Percentiles rank a stretch among this genome's conserved stretches.
These are phyloP conservation scores for Anthoceros angustus DNA, from an alignment of 225 moss, liverwort and hornwort genomes.

Conservation along the genomic window DNA sequence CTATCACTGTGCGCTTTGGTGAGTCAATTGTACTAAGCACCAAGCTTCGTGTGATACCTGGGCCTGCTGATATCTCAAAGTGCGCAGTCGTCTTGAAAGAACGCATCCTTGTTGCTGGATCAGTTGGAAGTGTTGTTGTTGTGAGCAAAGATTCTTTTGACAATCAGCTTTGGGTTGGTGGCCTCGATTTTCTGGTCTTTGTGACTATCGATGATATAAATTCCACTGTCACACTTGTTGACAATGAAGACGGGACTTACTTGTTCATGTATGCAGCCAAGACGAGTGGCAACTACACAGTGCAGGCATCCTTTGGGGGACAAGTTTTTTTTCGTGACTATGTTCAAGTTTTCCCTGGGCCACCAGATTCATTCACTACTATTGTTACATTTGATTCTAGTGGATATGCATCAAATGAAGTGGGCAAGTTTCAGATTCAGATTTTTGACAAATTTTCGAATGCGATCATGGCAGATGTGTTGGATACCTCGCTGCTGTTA, in stretches of 20 bases:
- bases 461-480: constrained; percentile 28
- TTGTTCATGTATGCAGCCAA: constrained; percentile 20
- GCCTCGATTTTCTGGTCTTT: constrained; percentile 18
- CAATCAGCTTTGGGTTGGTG: constrained; percentile 24
- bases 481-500: constrained; percentile 16
- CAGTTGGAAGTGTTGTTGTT: constrained; percentile 17
- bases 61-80: constrained; percentile 19
- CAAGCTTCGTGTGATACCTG: constrained; percentile 16
- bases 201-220: constrained; percentile 18
- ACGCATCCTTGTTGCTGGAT: constrained; percentile 15
- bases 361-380: constrained; percentile 21
- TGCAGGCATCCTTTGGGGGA: constrained; percentile 19
- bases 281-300: constrained; percentile 25
- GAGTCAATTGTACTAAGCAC: constrained; percentile 7
- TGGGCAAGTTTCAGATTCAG: constrained; percentile 28
- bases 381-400: constrained; percentile 16
- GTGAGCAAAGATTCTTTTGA: constrained; percentile 26
- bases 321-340: constrained; percentile 24
- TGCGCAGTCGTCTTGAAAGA: constrained; percentile 16
- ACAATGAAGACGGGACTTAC: constrained; percentile 39
- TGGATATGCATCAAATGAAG: constrained; percentile 20
- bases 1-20: neutral
- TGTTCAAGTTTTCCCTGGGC: constrained; percentile 20
- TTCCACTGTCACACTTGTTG: constrained; percentile 16
- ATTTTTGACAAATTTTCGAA: constrained; percentile 32